These are phyloP conservation scores for Cryphonectria radicalis DNA, from an alignment of 2,329 filamentous ascomycete genomes.

Conservation along the genomic window DNA sequence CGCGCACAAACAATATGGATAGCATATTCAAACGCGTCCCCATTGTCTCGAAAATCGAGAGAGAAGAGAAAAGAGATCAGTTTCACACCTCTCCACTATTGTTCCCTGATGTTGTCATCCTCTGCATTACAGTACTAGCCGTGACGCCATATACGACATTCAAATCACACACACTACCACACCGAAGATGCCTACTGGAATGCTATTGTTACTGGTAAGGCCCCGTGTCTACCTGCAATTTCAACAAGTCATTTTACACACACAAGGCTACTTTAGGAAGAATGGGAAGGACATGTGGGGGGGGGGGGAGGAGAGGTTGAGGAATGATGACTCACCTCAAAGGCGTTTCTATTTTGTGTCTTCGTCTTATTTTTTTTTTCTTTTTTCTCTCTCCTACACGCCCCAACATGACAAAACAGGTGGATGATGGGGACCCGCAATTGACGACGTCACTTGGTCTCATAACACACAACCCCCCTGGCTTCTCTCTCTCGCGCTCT, in stretches of 20 bases:
- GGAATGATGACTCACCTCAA: neutral
- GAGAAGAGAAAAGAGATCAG: slow-evolving; percentile 23
- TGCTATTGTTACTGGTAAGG: neutral
- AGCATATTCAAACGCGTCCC: slow-evolving; percentile 20
- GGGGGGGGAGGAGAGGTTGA: neutral
- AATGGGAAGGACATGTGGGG: slow-evolving; percentile 1
- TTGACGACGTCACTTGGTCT: slow-evolving; percentile 6
- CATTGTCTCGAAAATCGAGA: slow-evolving; percentile 13
- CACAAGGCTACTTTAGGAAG: neutral
- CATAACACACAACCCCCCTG: too few relatives aligned
- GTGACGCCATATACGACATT: neutral
- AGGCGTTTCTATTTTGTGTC: neutral
- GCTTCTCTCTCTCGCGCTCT: too few relatives aligned
- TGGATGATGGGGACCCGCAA: neutral
- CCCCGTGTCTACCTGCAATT: neutral
- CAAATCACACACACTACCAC: neutral
- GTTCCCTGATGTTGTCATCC: neutral
- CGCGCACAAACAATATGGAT: slow-evolving; percentile 18
- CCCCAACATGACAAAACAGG: neutral
- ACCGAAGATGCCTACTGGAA: neutral
- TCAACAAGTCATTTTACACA: neutral
- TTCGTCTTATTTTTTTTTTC: neutral
- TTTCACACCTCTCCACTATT: slow-evolving; percentile 22
- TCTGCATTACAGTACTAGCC: neutral
- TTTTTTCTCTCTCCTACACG: too few relatives aligned